Evolutionary conservation across 2,329 filamentous ascomycete genomes (phyloP).

Genomic region (Cladosporium sp.): DNA sequence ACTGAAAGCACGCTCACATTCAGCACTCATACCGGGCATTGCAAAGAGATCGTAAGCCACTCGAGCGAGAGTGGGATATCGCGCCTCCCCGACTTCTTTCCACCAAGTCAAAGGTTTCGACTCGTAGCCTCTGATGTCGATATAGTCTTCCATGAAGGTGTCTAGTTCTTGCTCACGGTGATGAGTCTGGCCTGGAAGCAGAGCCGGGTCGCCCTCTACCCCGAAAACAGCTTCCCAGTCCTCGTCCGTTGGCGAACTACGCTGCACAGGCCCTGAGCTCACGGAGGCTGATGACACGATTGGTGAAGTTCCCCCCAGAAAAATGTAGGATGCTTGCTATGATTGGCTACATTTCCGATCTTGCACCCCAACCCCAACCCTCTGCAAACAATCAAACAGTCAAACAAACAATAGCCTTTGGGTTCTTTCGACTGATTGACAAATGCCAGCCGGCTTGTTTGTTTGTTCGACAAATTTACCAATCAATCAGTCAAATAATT

Average conservation of each 20-base stretch:
- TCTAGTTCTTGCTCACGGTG: slow-evolving; percentile 10
- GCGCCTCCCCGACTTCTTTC: slow-evolving; percentile 14
- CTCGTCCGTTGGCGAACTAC: slow-evolving; percentile 6
- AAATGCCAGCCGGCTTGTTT: slow-evolving; percentile 4
- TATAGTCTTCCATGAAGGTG: slow-evolving; percentile 7
- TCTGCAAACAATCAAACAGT: slow-evolving; percentile 8
- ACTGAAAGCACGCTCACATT: slow-evolving; percentile 22
- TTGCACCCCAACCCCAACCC: slow-evolving; percentile 5
- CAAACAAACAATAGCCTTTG: slow-evolving; percentile 7
- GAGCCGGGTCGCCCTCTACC: slow-evolving; percentile 5
- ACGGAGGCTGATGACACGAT: background rate
- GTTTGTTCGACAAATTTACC: slow-evolving; percentile 1
- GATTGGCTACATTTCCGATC: too few species aligned
- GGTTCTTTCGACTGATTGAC: slow-evolving; percentile 11
- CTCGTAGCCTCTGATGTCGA: slow-evolving; percentile 11
- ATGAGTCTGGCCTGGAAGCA: slow-evolving; percentile 10
- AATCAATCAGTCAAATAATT: slow-evolving; percentile 10
- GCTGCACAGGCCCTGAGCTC: slow-evolving; percentile 2
- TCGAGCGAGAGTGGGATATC: slow-evolving; percentile 19
- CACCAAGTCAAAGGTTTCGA: slow-evolving; percentile 10
- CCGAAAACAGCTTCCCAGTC: slow-evolving; percentile 9
- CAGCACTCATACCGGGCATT: slow-evolving; percentile 21
- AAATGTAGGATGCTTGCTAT: too few species aligned
- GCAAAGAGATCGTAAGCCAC: slow-evolving; percentile 21
- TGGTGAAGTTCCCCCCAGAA: too few species aligned